Evolutionary conservation across 1,139 yeast species (phyloP).

Genomic region (Yamadazyma spencermartinsiae): DNA sequence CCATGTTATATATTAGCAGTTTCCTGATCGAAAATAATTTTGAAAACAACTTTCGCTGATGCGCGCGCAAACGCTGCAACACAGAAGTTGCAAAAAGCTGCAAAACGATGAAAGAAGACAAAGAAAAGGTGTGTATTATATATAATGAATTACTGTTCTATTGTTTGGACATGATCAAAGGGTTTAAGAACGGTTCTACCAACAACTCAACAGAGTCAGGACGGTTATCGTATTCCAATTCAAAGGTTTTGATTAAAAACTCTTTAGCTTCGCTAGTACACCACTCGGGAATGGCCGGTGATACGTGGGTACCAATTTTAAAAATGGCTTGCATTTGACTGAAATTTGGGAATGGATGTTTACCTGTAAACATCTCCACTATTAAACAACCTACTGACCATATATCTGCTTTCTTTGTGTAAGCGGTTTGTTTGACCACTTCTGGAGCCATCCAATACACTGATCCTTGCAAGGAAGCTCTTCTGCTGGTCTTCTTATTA

Average conservation of each 20-base stretch:
- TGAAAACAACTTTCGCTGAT: no score
- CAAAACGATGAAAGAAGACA: no score
- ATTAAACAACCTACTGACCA: slow-evolving; percentile 95
- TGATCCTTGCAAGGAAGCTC: slow-evolving; percentile 90
- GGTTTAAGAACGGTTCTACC: slow-evolving; percentile 58
- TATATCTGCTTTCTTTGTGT: slow-evolving; percentile 87
- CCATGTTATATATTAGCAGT: slow-evolving; percentile 24
- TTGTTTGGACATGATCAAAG: slow-evolving; percentile 45
- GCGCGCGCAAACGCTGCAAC: no score
- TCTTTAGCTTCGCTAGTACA: slow-evolving; percentile 68
- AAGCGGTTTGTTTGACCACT: slow-evolving; percentile 87
- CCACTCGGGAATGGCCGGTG: slow-evolving; percentile 79
- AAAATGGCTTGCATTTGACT: slow-evolving; percentile 96
- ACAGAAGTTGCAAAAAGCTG: background rate
- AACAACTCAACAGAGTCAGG: slow-evolving; percentile 74
- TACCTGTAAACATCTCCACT: slow-evolving; percentile 92
- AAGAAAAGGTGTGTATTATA: no score
- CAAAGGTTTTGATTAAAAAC: slow-evolving; percentile 69
- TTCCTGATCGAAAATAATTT: no score
- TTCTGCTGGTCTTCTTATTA: slow-evolving; percentile 42
- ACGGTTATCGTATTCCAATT: slow-evolving; percentile 68
- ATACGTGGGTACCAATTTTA: slow-evolving; percentile 79
- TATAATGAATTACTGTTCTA: slow-evolving; percentile 3
- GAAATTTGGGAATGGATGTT: slow-evolving; percentile 91
- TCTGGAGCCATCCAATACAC: slow-evolving; percentile 99